Conservation (phyloP, 345 rosid species). For the Murraya koenigii region DNA sequence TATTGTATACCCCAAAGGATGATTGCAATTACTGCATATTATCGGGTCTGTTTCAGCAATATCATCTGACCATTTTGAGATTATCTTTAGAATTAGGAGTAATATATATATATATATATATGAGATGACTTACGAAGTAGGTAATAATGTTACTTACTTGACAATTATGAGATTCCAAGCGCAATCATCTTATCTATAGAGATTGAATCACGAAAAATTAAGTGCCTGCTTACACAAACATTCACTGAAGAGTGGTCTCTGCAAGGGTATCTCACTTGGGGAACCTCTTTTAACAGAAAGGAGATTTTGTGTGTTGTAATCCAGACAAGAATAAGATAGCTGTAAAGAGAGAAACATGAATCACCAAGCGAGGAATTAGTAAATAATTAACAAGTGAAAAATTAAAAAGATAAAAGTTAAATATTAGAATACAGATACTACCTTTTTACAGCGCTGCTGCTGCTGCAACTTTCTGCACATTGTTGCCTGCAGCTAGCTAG, state of each 20-base stretch:
- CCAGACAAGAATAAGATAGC: conserved; percentile 20
- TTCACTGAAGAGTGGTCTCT: conserved; percentile 6
- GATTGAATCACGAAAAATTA: background rate
- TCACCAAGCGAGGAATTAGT: conserved; percentile 13
- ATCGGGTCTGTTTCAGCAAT: background rate
- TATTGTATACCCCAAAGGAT: background rate
- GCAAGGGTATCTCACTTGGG: background rate
- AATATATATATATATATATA: no score
- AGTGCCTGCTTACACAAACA: background rate
- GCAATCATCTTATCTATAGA: background rate
- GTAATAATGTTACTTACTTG: background rate
- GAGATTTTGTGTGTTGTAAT: conserved; percentile 16
- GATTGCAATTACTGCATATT: background rate
- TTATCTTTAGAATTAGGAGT: no score
- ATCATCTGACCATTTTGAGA: background rate
- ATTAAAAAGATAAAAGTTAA: conserved; percentile 19
- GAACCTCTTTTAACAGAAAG: conserved; percentile 2
- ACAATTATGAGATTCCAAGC: background rate
- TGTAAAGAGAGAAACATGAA: conserved; percentile 23
- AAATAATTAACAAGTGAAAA: conserved; percentile 2
- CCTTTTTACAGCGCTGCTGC: conserved; percentile 49
- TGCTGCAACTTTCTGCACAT: conserved; percentile 37
- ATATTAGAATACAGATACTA: conserved; percentile 40
- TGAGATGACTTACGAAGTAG: no score
- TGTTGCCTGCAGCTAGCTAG: conserved; percentile 19